A percentile compares a stretch with the other conserved stretches of the same genome.
These are phyloP conservation scores for Leccinellum luteum DNA, from an alignment of 768 basidiomycete species.

Conservation along the genomic window DNA sequence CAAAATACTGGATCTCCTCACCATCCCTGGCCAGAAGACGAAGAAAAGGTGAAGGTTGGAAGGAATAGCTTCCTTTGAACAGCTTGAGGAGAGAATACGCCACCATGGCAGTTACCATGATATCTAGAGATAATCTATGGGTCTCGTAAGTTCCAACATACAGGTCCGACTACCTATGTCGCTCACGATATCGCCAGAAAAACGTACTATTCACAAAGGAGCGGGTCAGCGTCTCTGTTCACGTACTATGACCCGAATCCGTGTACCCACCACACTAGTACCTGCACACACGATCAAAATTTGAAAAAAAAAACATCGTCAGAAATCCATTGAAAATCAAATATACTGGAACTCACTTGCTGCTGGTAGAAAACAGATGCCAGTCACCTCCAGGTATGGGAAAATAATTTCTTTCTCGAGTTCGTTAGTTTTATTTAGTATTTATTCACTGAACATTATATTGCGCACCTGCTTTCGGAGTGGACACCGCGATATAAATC, in stretches of 20 bases:
- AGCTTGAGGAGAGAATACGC: slow-evolving; percentile 1
- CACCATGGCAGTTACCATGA: neutral
- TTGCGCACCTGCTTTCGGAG: neutral
- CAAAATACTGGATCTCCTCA: slow-evolving; percentile 1
- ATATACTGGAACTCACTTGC: neutral
- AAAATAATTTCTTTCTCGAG: neutral
- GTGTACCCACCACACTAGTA: neutral
- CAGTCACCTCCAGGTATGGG: neutral
- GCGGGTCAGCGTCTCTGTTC: neutral
- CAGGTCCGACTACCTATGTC: too few species aligned
- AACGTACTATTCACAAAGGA: slow-evolving; percentile 1
- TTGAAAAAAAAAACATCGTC: too few species aligned
- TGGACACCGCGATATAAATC: neutral
- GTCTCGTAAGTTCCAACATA: neutral
- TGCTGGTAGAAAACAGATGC: neutral
- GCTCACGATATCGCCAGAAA: slow-evolving; percentile 1
- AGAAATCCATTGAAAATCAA: neutral
- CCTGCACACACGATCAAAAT: neutral
- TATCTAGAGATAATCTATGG: slow-evolving; percentile 1
- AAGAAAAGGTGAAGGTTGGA: neutral
- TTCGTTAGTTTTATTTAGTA: neutral
- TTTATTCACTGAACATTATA: neutral
- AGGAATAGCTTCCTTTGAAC: neutral
- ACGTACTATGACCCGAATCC: neutral
- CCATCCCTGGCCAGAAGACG: slow-evolving; percentile 4